These are phyloP conservation scores for Vaccinium darrowii DNA, from an alignment of 148 eudicot species.

Conservation along the genomic window DNA sequence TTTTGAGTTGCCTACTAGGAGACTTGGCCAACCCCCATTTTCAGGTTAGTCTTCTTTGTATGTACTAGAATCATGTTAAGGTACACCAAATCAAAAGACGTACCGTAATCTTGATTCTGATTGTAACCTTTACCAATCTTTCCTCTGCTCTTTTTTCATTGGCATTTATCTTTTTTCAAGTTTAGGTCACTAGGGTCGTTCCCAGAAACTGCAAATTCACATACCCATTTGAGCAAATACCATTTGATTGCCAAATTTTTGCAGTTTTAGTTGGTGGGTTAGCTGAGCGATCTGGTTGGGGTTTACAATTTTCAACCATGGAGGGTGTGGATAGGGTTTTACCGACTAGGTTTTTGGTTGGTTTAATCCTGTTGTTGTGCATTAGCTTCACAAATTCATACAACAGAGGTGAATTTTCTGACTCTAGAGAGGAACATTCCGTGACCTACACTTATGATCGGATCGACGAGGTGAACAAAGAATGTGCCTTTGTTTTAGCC, in stretches of 20 bases:
- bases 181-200: not conserved
- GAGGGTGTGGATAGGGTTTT: not conserved
- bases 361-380: conserved; percentile 33
- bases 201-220: not conserved
- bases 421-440: conserved; percentile 14
- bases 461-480: conserved; percentile 57
- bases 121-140: not conserved
- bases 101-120: conserved; percentile 5
- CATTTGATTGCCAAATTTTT: conserved; percentile 7
- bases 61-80: not conserved
- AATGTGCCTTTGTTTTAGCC: conserved; percentile 46
- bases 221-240: not conserved
- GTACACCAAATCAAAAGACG: not conserved
- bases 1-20: not conserved
- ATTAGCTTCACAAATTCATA: conserved; percentile 32
- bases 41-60: conserved; percentile 20
- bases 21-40: not conserved
- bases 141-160: not conserved
- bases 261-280: conserved; percentile 2
- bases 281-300: conserved; percentile 4
- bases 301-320: conserved; percentile 20
- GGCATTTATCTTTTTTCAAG: not conserved
- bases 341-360: conserved; percentile 25
- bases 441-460: conserved; percentile 51
- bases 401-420: conserved; percentile 19